Evolutionary conservation across 345 rosid species (phyloP).

Genomic region (Citrus cavaleriei): DNA sequence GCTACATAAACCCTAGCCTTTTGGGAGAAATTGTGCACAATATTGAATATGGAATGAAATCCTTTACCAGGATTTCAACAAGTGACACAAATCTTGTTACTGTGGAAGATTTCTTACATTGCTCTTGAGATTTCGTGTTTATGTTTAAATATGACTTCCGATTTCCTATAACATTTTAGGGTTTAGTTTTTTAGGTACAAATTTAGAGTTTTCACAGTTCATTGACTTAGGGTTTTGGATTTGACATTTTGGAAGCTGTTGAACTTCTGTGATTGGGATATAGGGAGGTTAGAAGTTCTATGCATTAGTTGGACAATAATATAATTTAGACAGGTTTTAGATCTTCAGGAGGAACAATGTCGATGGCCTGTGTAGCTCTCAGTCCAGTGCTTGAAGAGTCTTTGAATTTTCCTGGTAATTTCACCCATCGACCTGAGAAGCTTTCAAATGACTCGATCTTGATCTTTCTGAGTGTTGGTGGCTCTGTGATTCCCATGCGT

Average conservation of each 20-base stretch:
- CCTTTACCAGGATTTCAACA: not conserved
- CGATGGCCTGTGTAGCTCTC: slow-evolving; percentile 53
- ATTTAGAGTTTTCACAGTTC: slow-evolving; percentile 8
- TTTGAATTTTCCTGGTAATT: slow-evolving; percentile 31
- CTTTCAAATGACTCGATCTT: slow-evolving; percentile 41
- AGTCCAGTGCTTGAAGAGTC: slow-evolving; percentile 53
- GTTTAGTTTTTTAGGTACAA: not conserved
- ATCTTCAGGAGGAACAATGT: slow-evolving; percentile 37
- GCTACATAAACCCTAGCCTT: not conserved
- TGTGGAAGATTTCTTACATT: not conserved
- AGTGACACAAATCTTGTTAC: not conserved
- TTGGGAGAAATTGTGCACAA: not conserved
- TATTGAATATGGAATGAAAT: not conserved
- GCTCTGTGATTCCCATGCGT: slow-evolving; percentile 55
- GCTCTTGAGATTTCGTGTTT: not conserved
- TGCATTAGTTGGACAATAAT: not conserved
- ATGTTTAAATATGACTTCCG: not conserved
- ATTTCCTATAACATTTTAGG: not conserved
- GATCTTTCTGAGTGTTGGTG: slow-evolving; percentile 53
- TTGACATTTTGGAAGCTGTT: not conserved
- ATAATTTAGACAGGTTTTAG: slow-evolving; percentile 1
- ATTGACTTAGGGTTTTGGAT: not conserved
- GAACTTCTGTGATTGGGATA: not conserved
- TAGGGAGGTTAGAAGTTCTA: slow-evolving; percentile 4
- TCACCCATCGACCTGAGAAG: slow-evolving; percentile 25